These are phyloP conservation scores for Ustilago hordei DNA, from an alignment of 1,284 basidiomycete genomes.

Conservation along the genomic window DNA sequence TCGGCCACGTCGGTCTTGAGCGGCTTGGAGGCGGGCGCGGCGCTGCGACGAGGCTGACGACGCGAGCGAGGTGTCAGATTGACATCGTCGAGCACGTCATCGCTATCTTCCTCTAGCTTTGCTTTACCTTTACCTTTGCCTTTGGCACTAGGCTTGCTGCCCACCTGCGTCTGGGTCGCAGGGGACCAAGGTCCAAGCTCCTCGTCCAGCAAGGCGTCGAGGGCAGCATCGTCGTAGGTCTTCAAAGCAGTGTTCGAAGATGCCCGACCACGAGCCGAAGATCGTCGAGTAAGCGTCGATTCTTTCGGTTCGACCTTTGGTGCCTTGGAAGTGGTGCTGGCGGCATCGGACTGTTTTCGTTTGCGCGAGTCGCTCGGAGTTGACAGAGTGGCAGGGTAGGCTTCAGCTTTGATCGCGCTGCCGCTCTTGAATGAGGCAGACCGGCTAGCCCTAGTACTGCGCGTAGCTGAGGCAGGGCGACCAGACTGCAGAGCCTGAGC, in stretches of 20 bases:
- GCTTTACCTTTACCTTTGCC: constrained; percentile 36
- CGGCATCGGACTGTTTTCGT: constrained; percentile 20
- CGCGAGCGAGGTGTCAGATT: constrained; percentile 33
- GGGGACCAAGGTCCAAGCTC: constrained; percentile 18
- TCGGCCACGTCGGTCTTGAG: constrained; percentile 15
- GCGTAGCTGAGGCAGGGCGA: constrained; percentile 5
- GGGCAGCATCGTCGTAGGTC: constrained; percentile 14
- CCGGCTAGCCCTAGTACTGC: constrained; percentile 12
- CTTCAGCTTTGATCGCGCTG: neutral
- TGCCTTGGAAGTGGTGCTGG: constrained; percentile 6
- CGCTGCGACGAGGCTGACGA: constrained; percentile 39
- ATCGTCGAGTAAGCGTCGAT: constrained; percentile 2
- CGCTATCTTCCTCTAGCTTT: constrained; percentile 28
- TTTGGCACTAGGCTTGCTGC: constrained; percentile 27
- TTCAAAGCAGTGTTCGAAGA: constrained; percentile 14
- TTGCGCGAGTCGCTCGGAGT: constrained; percentile 19
- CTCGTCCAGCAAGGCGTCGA: constrained; percentile 31
- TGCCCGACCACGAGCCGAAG: constrained; percentile 12
- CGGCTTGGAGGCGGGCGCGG: constrained; percentile 17
- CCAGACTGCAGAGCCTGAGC: constrained; percentile 8
- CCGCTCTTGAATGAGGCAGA: constrained; percentile 27
- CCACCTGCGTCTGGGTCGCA: constrained; percentile 8
- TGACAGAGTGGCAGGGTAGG: neutral
- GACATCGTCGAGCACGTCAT: constrained; percentile 28
- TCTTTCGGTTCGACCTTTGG: constrained; percentile 15